phyloP scores from a whole-genome alignment of 1,139 yeast species.

The Suhomyces taliae region DNA sequence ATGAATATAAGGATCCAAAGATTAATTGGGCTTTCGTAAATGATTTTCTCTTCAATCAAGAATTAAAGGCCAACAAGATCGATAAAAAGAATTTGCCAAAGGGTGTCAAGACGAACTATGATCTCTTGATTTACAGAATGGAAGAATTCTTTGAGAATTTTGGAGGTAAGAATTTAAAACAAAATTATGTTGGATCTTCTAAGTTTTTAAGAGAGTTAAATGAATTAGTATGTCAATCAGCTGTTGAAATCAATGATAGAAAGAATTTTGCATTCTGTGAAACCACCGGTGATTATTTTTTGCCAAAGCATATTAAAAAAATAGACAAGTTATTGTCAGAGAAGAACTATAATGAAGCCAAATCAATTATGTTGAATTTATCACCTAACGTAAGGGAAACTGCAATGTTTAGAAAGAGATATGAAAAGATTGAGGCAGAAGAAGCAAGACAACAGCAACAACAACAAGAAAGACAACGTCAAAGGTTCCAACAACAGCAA shows the following conservation, averaged over 20 bases:
- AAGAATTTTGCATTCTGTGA: slow-evolving; percentile 39
- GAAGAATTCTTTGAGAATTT: slow-evolving; percentile 17
- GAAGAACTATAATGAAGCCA: slow-evolving; percentile 47
- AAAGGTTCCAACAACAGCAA: slow-evolving; percentile 53
- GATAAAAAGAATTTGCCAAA: slow-evolving; percentile 30
- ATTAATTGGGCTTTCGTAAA: slow-evolving; percentile 29
- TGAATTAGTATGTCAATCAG: slow-evolving; percentile 50
- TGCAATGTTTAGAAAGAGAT: slow-evolving; percentile 34
- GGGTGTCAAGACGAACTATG: slow-evolving; percentile 31
- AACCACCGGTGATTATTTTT: slow-evolving; percentile 31
- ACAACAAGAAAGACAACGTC: slow-evolving; percentile 44
- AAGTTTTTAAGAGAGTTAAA: slow-evolving; percentile 34
- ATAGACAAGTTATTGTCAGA: slow-evolving; percentile 43
- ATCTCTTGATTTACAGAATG: slow-evolving; percentile 29
- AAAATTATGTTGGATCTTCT: neutral
- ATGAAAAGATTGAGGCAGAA: slow-evolving; percentile 25
- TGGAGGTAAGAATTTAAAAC: slow-evolving; percentile 11
- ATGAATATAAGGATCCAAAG: slow-evolving; percentile 20
- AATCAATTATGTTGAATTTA: slow-evolving; percentile 27
- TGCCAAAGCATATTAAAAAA: slow-evolving; percentile 47
- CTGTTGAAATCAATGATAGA: slow-evolving; percentile 31
- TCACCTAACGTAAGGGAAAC: slow-evolving; percentile 41
- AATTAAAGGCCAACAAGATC: slow-evolving; percentile 31
- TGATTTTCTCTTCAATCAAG: slow-evolving; percentile 26
- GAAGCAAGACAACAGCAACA: slow-evolving; percentile 42